Conservation (phyloP, 1,284 basidiomycete genomes). For the Xerocomus amazonicus region DNA sequence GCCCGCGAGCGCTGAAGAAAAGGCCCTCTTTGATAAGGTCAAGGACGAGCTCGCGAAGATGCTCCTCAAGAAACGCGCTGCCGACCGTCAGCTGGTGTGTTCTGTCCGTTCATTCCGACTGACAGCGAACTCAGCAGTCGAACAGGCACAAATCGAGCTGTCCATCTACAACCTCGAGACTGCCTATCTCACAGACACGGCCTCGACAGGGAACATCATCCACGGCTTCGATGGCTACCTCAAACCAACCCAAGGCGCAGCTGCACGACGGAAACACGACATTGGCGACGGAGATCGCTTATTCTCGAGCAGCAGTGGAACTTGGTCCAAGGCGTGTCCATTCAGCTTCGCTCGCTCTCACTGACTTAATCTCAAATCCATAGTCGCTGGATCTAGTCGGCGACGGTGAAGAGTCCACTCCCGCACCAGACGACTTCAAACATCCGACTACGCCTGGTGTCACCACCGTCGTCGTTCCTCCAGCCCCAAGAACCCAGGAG, state of each 20-base stretch:
- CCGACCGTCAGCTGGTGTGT: slow-evolving; percentile 71
- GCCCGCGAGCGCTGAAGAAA: slow-evolving; percentile 54
- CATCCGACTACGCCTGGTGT: slow-evolving; percentile 61
- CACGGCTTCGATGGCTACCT: slow-evolving; percentile 80
- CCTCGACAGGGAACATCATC: slow-evolving; percentile 77
- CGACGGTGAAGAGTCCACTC: slow-evolving; percentile 64
- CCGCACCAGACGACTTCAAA: slow-evolving; percentile 54
- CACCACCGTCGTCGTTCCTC: slow-evolving; percentile 71
- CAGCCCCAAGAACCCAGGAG: slow-evolving; percentile 60
- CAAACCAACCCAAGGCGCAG: slow-evolving; percentile 59
- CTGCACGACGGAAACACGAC: slow-evolving; percentile 65
- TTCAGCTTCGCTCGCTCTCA: not conserved
- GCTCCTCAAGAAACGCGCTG: slow-evolving; percentile 62
- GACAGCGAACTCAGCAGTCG: not conserved
- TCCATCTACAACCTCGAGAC: slow-evolving; percentile 74
- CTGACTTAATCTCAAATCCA: not conserved
- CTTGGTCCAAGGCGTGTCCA: slow-evolving; percentile 60
- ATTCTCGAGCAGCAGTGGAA: slow-evolving; percentile 74
- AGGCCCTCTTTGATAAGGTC: slow-evolving; percentile 61
- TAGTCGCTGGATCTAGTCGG: slow-evolving; percentile 72
- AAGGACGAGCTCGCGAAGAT: slow-evolving; percentile 70
- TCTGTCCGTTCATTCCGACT: not conserved
- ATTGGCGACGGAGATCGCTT: slow-evolving; percentile 71
- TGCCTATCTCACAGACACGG: slow-evolving; percentile 69
- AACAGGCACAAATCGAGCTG: slow-evolving; percentile 64